Base-by-base conservation (phyloP, 2,329 filamentous ascomycete genomes). In the Pezicula carpinea region DNA sequence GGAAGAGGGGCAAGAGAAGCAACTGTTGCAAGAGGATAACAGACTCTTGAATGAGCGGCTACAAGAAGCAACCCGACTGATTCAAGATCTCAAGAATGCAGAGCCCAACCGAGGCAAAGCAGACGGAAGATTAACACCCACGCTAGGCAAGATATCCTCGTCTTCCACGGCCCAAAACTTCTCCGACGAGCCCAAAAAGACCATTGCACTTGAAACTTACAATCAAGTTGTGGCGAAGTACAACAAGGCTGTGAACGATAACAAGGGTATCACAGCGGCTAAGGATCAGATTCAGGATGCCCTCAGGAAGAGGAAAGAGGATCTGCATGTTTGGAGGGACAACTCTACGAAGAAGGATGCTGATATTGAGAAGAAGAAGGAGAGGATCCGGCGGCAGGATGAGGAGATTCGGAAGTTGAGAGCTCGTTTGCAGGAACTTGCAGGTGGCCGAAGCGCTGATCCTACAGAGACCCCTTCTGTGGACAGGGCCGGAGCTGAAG, bases 1-100 rank as follows among this genome's bases (percentile, higher is more conserved):
- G 26, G 3, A 29, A 10, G 26, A 29, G 4, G 3, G 26, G 26
- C 26, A n/a, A n/a, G n/a, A n/a, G n/a, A n/a, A n/a, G n/a, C n/a
- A n/a, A n/a, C n/a, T n/a, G n/a, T n/a, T 29, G 26, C 6, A 29
- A 29, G 26, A 29, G 10, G 22, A n/a, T n/a, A n/a, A n/a, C n/a
- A n/a, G n/a, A n/a, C n/a, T n/a, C n/a, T n/a, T 59, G 11, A 44
- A 47, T 3, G 38, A 23, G 21, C 52, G 53, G 35, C 40, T 58
- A 2, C 33, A 56, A 19, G 43, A 53, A 22, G 42, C 47, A 3
- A 15, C 51, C 5, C 38, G 45, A 43, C 44, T 42, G 48, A 21
- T 39, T 13, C 34, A 48, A 15, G 31, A 46, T 18, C n/a, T 39
- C 31, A 10, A 45, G 8, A 41, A 48, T 3, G 18, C 22, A 17